Evolutionary conservation across 106 monocot genomes (phyloP).

Genomic region (Dendrobium huoshanense): DNA sequence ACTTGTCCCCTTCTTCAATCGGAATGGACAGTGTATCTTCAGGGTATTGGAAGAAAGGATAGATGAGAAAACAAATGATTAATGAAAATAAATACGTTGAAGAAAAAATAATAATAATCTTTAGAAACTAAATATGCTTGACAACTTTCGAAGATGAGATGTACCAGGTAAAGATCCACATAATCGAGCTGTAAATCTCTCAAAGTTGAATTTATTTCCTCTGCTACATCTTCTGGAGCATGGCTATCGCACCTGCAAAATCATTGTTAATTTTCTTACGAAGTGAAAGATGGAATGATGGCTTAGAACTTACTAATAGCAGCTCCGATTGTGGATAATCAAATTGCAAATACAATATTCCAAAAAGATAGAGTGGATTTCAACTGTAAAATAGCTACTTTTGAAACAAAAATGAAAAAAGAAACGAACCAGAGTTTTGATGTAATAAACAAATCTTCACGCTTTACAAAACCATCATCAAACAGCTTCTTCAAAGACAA

Average conservation of each 20-base stretch:
- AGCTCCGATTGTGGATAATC: not conserved
- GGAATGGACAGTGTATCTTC: constrained; percentile 58
- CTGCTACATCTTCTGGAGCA: constrained; percentile 55
- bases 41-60: not conserved
- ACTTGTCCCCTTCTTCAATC: constrained; percentile 44
- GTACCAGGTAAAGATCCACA: constrained; percentile 54
- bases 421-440: constrained; percentile 50
- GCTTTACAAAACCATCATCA: constrained; percentile 46
- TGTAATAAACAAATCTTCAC: constrained; percentile 58
- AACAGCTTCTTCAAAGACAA: constrained; percentile 48
- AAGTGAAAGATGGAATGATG: no score
- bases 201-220: constrained; percentile 41
- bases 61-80: not conserved
- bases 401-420: not conserved
- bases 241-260: constrained; percentile 63
- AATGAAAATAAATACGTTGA: not conserved
- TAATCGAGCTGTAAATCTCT: constrained; percentile 68
- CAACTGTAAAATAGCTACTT: not conserved
- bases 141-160: not conserved
- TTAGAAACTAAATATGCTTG: no score
- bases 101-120: not conserved
- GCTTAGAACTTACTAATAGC: no score
- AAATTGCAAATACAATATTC: not conserved
- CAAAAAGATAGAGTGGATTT: not conserved
- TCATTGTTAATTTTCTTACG: not conserved